Percentiles rank a stretch among this genome's conserved stretches.
Evolutionary conservation across 129 eudicot species (phyloP).

Genomic region (Lactuca saligna): DNA sequence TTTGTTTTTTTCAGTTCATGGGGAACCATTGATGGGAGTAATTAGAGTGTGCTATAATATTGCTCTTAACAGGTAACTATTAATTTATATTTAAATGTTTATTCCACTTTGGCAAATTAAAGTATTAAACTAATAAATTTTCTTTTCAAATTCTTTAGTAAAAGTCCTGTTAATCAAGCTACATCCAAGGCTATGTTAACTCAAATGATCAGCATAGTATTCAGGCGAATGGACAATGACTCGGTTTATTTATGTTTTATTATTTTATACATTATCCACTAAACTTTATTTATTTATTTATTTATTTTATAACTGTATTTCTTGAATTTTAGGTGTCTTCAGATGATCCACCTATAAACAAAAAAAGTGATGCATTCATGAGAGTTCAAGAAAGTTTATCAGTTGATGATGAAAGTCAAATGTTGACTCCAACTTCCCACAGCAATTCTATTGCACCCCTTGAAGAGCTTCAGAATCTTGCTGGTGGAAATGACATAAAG

Average conservation of each 20-base stretch:
- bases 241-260: conserved; percentile 40
- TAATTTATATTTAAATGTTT: conserved; percentile 7
- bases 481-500: conserved; percentile 87
- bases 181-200: conserved; percentile 95
- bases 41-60: conserved; percentile 90
- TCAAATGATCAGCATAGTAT: conserved; percentile 90
- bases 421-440: conserved; percentile 44
- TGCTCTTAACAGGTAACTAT: conserved; percentile 80
- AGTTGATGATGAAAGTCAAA: conserved; percentile 46
- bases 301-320: conserved; percentile 13
- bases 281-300: conserved; percentile 16
- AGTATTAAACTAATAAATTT: conserved; percentile 22
- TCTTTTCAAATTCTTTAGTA: conserved; percentile 48
- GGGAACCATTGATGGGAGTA: conserved; percentile 84
- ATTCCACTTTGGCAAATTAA: conserved; percentile 8
- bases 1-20: conserved; percentile 62
- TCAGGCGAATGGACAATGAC: conserved; percentile 83
- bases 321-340: conserved; percentile 50
- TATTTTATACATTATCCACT: conserved; percentile 2
- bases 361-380: conserved; percentile 32
- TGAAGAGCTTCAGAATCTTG: conserved; percentile 90
- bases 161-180: conserved; percentile 95
- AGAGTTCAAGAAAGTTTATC: conserved; percentile 37
- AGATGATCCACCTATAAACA: conserved; percentile 36
- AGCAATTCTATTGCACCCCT: conserved; percentile 60